Base-by-base conservation (phyloP, 345 rosid genomes). In the Syzygium aqueum region DNA sequence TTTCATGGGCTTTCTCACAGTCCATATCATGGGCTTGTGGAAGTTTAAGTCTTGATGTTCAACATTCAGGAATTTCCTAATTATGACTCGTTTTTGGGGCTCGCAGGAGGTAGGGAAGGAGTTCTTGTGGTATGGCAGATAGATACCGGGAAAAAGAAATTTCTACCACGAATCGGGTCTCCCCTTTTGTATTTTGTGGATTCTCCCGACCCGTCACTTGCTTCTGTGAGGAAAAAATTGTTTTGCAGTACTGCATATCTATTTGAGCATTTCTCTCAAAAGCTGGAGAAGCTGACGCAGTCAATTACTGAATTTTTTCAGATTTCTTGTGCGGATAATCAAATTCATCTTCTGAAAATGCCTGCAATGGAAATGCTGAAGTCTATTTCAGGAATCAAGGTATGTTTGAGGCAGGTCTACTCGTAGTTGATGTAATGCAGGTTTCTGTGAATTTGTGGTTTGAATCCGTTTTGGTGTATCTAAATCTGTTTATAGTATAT, bases 261-360 rank as follows among this genome's bases (percentile, higher is more conserved):
- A 43, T 73, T 73, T 37, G 56, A 21, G 86, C 10, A 86, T 28
- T 87, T 10, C 49, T 84, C 19, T 51, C 27, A 11, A 46, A 33
- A 56, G 23, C 59, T 23, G 88, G 43, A 78, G 51, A 80, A 84
- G 40, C 78, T 88, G 77, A 77, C 53, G 85, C 56, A 50, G 33
- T 52, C 85, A 30, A 59, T 53, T 63, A 84, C 92, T 94, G 67
- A 93, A 56, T 87, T 63, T 77, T 73, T 91, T 89, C 92, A 97
- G 99, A 92, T 97, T 73, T 95, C 95, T 89, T 97, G 98, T 94
- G 99, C 96, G 92, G 99, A 97, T 91, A 97, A 97, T 91, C 99
- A 94, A 91, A 93, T 96, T 91, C 98, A 95, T 94, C 89, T 97
- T 28, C 92, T 97, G 53, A 94, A 94, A 91, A 95, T 94, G 95